phyloP scores from a whole-genome alignment of 23 red algal genomes.

The Agarophyton chilense region DNA sequence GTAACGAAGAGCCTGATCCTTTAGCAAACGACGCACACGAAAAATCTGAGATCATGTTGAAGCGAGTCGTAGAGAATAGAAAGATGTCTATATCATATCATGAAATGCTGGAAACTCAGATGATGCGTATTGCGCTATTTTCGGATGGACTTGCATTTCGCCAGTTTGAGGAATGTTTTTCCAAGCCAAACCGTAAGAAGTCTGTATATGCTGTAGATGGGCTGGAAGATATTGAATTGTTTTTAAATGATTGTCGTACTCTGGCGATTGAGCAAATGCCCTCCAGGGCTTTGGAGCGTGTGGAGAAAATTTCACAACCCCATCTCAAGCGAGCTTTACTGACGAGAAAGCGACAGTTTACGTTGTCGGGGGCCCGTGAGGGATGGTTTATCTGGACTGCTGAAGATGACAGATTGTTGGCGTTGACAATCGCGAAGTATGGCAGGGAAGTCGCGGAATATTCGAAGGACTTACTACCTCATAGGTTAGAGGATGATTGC shows the following conservation, averaged over 20 bases:
- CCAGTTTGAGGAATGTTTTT: neutral
- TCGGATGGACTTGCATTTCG: slow-evolving; percentile 5
- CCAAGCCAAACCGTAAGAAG: neutral
- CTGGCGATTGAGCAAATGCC: slow-evolving; percentile 19
- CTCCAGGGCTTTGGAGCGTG: neutral
- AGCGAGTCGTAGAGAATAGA: slow-evolving; percentile 26
- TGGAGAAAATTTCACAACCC: slow-evolving; percentile 6
- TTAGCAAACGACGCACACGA: neutral
- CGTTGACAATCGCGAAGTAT: slow-evolving; percentile 60
- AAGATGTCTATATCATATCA: slow-evolving; percentile 31
- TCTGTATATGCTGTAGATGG: slow-evolving; percentile 25
- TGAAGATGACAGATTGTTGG: slow-evolving; percentile 49
- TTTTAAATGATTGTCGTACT: slow-evolving; percentile 30
- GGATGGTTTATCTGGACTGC: slow-evolving; percentile 49
- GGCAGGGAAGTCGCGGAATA: slow-evolving; percentile 39
- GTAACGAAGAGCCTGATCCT: neutral
- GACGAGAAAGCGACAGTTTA: slow-evolving; percentile 27
- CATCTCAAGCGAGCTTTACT: slow-evolving; percentile 27
- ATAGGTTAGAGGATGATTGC: slow-evolving; percentile 52
- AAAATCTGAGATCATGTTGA: slow-evolving; percentile 18
- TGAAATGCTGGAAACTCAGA: slow-evolving; percentile 17
- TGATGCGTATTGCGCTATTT: slow-evolving; percentile 4
- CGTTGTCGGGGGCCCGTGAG: neutral
- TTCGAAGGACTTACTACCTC: slow-evolving; percentile 55
- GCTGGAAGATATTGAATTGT: slow-evolving; percentile 14